Evolutionary conservation across 1,284 basidiomycete genomes (phyloP).

Genomic region (Dichomitus squalens): DNA sequence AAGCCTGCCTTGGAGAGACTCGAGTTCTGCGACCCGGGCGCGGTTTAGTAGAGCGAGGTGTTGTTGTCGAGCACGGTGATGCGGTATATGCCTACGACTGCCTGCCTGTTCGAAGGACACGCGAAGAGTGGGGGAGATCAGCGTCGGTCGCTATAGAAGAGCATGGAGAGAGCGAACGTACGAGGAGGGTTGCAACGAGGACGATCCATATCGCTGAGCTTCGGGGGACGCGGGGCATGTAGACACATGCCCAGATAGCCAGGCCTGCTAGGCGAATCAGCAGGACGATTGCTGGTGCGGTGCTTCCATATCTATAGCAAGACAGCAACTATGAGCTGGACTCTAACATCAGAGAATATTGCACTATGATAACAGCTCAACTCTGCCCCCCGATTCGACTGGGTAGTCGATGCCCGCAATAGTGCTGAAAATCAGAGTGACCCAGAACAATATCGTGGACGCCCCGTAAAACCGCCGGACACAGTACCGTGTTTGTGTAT

Average conservation of each 20-base stretch:
- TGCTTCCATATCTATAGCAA: conserved; percentile 16
- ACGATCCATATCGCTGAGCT: conserved; percentile 4
- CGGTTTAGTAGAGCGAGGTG: conserved; percentile 35
- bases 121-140: neutral
- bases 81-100: conserved; percentile 41
- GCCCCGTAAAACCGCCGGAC: conserved; percentile 32
- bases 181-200: conserved; percentile 11
- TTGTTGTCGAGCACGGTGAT: conserved; percentile 42
- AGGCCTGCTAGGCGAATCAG: neutral
- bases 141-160: neutral
- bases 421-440: conserved; percentile 29
- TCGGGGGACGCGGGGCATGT: conserved; percentile 12
- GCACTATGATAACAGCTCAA: too few species aligned
- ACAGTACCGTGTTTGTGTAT: conserved; percentile 30
- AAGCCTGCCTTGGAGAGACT: conserved; percentile 40
- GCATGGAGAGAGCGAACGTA: neutral
- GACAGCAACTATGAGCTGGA: too few species aligned
- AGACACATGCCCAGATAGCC: conserved; percentile 4
- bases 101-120: conserved; percentile 6
- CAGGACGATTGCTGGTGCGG: conserved; percentile 11
- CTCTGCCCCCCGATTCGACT: conserved; percentile 15
- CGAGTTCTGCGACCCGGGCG: conserved; percentile 38
- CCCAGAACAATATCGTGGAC: conserved; percentile 24
- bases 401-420: conserved; percentile 31
- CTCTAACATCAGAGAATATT: too few species aligned